Base-by-base conservation (phyloP, 805 yeast genomes). In the Myxozyma mucilagina region DNA sequence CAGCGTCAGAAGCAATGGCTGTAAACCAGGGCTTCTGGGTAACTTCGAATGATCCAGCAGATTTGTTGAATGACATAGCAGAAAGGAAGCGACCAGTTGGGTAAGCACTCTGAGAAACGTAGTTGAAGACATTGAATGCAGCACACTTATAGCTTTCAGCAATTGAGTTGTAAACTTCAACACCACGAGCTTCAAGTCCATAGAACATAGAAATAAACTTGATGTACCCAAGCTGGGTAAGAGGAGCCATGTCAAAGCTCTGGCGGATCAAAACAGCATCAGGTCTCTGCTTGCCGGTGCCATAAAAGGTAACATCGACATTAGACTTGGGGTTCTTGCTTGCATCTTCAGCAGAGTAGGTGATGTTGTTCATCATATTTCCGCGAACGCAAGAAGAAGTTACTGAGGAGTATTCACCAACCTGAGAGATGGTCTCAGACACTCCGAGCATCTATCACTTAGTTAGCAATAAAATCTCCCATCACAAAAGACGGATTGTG, bases 141-240 rank as follows among this genome's bases (percentile, higher is more conserved):
- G 59, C 59, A 20, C 59, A 56, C n/a, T 43, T 38, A 42, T 56
- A 56, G n/a, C 52, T 56, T 8, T 41, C 56, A 20, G 59, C 59
- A 44, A 56, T 56, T 3, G 54, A 39, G 32, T 56, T 43, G 18
- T 35, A 56, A 36, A 56, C 20, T 29, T 48, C 57, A n/a, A 20
- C 24, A 8, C 59, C 45, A 34, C 41, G 57, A 4, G 31, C 39
- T 41, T 56, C 59, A 14, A 56, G 41, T 20, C 59, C 59, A 31
- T 20, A 56, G 24, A 49, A 56, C 29, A 53, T n/a, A 1, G 47
- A 38, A 20, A 56, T 14, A 31, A 56, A 36, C 60, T 56, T 56
- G 60, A 56, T 48, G 49, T 56, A 56, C 18, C 42, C 50, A 6
- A 51, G 48, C 43, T 48, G 54, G 49, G 52, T 38, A 16, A 56